Percentiles rank a stretch among this genome's conserved stretches.
Evolutionary conservation across 805 yeast genomes (phyloP).

Genomic region (Yamadazyma endophytica): DNA sequence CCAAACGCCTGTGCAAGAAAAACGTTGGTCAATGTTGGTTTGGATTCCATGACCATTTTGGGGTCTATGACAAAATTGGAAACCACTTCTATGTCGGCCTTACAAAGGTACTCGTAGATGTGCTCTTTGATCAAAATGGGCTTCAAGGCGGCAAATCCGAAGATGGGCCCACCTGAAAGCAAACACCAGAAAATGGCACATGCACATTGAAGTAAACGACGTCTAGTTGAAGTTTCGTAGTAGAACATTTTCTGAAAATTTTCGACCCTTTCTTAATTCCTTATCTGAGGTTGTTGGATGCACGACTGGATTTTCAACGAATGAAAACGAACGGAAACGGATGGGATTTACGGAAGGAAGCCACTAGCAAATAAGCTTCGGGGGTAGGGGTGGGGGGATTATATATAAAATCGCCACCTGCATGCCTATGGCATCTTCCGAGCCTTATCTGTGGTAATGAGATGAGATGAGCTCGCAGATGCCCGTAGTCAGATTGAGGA

Average conservation of each 20-base stretch:
- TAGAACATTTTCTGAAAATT: conserved; percentile 7
- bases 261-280: not conserved
- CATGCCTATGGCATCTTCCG: too few relatives aligned
- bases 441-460: too few relatives aligned
- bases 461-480: too few relatives aligned
- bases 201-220: conserved; percentile 33
- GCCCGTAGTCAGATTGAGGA: too few relatives aligned
- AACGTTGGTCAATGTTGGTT: conserved; percentile 10
- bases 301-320: too few relatives aligned
- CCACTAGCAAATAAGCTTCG: too few relatives aligned
- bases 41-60: conserved; percentile 6
- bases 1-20: conserved; percentile 7
- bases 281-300: too few relatives aligned
- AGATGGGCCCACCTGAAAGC: conserved; percentile 54
- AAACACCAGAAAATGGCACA: conserved; percentile 55
- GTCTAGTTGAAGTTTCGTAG: conserved; percentile 7
- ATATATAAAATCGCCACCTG: too few relatives aligned
- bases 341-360: too few relatives aligned
- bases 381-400: too few relatives aligned
- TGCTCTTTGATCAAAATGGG: conserved; percentile 48
- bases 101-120: conserved; percentile 42
- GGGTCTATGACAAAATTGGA: not conserved
- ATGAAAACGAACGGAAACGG: too few relatives aligned
- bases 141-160: conserved; percentile 58
- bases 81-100: conserved; percentile 9